Conservation (phyloP, 345 rosid species). For the Populus ilicifolia region DNA sequence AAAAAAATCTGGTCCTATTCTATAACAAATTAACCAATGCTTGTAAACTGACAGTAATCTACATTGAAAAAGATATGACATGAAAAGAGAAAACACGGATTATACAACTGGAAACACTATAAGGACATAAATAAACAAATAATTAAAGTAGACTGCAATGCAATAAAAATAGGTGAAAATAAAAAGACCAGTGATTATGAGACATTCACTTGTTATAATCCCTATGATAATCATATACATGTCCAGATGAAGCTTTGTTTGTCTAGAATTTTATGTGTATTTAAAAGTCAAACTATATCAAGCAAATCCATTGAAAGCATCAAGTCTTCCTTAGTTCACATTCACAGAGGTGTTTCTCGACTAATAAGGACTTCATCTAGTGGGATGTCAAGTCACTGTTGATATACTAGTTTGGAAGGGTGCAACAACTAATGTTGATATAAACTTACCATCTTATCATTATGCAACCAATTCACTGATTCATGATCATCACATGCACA, state of each 20-base stretch:
- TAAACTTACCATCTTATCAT: background rate
- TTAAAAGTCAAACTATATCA: too few relatives aligned
- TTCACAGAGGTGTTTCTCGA: too few relatives aligned
- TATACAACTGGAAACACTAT: background rate
- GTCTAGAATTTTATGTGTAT: too few relatives aligned
- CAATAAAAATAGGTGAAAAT: background rate
- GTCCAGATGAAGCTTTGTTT: too few relatives aligned
- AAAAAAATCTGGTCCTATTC: background rate
- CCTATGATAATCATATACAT: background rate
- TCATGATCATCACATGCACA: background rate
- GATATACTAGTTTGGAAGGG: background rate
- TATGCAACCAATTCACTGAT: background rate
- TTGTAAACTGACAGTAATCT: too few relatives aligned
- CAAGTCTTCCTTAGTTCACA: too few relatives aligned
- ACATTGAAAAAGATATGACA: background rate
- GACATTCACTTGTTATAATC: background rate
- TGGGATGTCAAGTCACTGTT: too few relatives aligned
- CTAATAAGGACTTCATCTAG: too few relatives aligned
- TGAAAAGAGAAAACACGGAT: background rate
- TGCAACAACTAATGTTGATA: background rate
- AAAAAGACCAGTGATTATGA: background rate
- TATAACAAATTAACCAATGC: too few relatives aligned
- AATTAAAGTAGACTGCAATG: background rate
- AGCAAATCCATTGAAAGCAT: too few relatives aligned
- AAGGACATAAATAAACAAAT: background rate